Base-by-base conservation (phyloP, 2,329 filamentous ascomycete species). In the Ophiostoma triangulosporum region DNA sequence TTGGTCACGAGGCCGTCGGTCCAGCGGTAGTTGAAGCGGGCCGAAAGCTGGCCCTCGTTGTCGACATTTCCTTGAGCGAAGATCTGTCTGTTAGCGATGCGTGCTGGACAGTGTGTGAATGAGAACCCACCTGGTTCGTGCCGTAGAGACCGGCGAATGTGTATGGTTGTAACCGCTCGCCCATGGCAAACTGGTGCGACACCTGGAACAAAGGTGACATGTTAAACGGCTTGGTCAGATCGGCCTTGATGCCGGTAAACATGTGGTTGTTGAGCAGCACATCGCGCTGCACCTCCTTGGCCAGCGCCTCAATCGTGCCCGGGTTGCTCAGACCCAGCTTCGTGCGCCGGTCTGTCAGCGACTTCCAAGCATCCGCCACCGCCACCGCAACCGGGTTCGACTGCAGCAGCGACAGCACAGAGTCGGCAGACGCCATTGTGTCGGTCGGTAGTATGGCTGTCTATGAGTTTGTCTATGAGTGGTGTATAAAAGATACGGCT, bases 31-130 rank as follows among this genome's bases (percentile, higher is more conserved):
- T 98, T 98, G 74, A 91, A 90, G 67, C 91, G 84, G 52, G 87
- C 88, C 57, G 83, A 85, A 61, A 98, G 80, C 60, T 84, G 80
- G 57, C 90, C 86, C 64, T 96, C 89, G 66, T 93, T 96, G 69
- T 97, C 91, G 67, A 97, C 71, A 67, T 88, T 95, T 61, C 86
- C 93, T 80, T 98, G 93, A 70, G 93, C 82, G 69, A 98, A 96
- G 56, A 95, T 78, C 91, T 97, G 61, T 14, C 20, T 6, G 35
- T 50, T 24, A 49, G 51, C 14, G 12, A 38, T n/a, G n/a, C n/a
- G n/a, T n/a, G n/a, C n/a, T n/a, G n/a, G n/a, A n/a, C n/a, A n/a
- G n/a, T n/a, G n/a, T n/a, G n/a, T n/a, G n/a, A 38, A 20, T 3
- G 11, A 11, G n/a, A 17, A 54, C 52, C 6, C 71, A 96, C 91